Percentiles rank a stretch among this genome's conserved stretches.
phyloP scores from a whole-genome alignment of 2,329 filamentous ascomycete species.

The Pestalotiopsis sp. region DNA sequence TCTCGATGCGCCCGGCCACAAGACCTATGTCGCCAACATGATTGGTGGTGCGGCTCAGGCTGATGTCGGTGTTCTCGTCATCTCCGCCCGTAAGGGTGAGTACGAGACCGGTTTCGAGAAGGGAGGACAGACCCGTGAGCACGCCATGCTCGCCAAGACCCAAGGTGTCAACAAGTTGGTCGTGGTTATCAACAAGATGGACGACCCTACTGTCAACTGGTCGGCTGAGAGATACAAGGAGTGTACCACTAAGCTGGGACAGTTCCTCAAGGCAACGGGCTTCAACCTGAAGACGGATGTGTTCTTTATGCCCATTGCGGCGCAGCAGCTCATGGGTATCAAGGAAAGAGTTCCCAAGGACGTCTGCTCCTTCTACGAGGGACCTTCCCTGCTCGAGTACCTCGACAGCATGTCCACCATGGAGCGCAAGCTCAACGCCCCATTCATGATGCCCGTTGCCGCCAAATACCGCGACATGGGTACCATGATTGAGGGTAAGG shows the following conservation, averaged over 20 bases:
- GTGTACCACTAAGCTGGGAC: slow-evolving; percentile 83
- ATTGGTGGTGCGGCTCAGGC: slow-evolving; percentile 93
- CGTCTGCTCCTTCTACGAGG: slow-evolving; percentile 80
- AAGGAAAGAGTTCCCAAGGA: slow-evolving; percentile 83
- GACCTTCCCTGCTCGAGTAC: slow-evolving; percentile 90
- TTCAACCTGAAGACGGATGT: slow-evolving; percentile 95
- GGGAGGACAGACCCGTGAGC: slow-evolving; percentile 94
- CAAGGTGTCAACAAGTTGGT: slow-evolving; percentile 97
- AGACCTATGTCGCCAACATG: slow-evolving; percentile 98
- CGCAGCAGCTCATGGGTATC: slow-evolving; percentile 83
- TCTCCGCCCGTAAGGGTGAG: slow-evolving; percentile 95
- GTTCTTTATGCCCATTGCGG: slow-evolving; percentile 94
- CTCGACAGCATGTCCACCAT: slow-evolving; percentile 91
- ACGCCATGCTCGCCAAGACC: slow-evolving; percentile 96
- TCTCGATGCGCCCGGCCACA: slow-evolving; percentile 94
- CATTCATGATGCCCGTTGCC: slow-evolving; percentile 98
- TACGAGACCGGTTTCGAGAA: slow-evolving; percentile 98
- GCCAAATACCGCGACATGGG: slow-evolving; percentile 98
- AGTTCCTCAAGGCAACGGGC: slow-evolving; percentile 88
- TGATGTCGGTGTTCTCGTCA: slow-evolving; percentile 92
- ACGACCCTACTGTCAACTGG: slow-evolving; percentile 96
- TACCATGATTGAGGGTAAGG: slow-evolving; percentile 96
- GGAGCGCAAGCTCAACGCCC: slow-evolving; percentile 94
- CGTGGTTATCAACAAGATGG: slow-evolving; percentile 99
- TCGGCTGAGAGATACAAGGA: slow-evolving; percentile 90